Evolutionary conservation across 1,139 yeast species (phyloP).

Genomic region (Protomyces macrosporus): DNA sequence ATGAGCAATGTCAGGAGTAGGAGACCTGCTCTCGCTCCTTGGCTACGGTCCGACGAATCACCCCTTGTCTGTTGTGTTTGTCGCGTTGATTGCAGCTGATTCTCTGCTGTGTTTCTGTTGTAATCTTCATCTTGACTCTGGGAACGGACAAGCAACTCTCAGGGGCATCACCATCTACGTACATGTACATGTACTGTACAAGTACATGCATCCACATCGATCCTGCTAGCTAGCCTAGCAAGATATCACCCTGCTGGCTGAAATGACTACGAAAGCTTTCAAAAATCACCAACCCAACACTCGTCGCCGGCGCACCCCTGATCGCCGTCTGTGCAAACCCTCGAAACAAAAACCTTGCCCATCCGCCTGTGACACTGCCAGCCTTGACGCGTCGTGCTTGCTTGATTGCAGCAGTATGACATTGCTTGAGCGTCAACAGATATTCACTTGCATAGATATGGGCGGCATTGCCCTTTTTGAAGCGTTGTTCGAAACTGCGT

Average conservation of each 20-base stretch:
- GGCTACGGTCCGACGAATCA: no score
- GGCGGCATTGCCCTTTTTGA: conserved; percentile 13
- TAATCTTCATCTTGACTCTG: neutral
- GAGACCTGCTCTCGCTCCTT: no score
- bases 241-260: conserved; percentile 8
- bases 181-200: no score
- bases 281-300: conserved; percentile 75
- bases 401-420: conserved; percentile 24
- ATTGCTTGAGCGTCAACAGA: conserved; percentile 31
- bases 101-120: neutral
- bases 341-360: conserved; percentile 57
- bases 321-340: conserved; percentile 71
- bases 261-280: conserved; percentile 65
- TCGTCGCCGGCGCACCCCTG: conserved; percentile 78
- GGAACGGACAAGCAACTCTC: no score
- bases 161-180: no score
- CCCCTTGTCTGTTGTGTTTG: neutral
- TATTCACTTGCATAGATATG: conserved; percentile 32
- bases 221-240: neutral
- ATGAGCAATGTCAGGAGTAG: no score
- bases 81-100: neutral
- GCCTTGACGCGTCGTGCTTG: neutral
- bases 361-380: conserved; percentile 25
- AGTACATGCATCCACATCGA: no score
- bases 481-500: conserved; percentile 26